These are phyloP conservation scores for Babesia ovata DNA, from an alignment of 169 alveolate species.

Conservation along the genomic window DNA sequence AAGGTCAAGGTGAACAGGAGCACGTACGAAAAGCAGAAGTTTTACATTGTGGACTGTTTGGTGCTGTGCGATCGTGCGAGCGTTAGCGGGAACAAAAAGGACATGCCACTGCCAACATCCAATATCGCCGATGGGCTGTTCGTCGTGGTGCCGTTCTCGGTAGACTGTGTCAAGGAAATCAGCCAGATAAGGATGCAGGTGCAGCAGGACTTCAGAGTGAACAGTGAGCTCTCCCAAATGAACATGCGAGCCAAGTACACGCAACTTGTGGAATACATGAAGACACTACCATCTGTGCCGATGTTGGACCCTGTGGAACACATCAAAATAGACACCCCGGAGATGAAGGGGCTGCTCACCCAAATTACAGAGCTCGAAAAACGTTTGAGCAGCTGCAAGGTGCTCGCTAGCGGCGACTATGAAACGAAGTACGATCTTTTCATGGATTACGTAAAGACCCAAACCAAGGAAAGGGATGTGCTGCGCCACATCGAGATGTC, in stretches of 20 bases:
- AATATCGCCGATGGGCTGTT: conserved; percentile 28
- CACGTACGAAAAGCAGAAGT: conserved; percentile 17
- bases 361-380: conserved; percentile 54
- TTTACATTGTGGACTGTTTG: conserved; percentile 59
- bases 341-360: conserved; percentile 57
- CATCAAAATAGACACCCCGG: conserved; percentile 85
- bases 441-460: conserved; percentile 45
- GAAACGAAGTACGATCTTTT: conserved; percentile 18
- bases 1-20: conserved; percentile 26
- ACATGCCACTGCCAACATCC: conserved; percentile 40
- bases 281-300: conserved; percentile 72
- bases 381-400: conserved; percentile 19
- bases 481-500: conserved; percentile 29
- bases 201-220: conserved; percentile 35
- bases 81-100: conserved; percentile 18
- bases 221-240: conserved; percentile 31
- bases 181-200: conserved; percentile 59
- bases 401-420: conserved; percentile 44
- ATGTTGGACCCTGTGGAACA: conserved; percentile 91
- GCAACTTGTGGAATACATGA: conserved; percentile 40
- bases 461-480: conserved; percentile 42
- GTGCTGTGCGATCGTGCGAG: conserved; percentile 35
- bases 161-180: conserved; percentile 56
- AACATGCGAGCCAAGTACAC: conserved; percentile 42
- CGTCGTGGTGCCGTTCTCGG: conserved; percentile 45